Evolutionary conservation across 805 yeast species (phyloP).

Genomic region (Candida railenensis): DNA sequence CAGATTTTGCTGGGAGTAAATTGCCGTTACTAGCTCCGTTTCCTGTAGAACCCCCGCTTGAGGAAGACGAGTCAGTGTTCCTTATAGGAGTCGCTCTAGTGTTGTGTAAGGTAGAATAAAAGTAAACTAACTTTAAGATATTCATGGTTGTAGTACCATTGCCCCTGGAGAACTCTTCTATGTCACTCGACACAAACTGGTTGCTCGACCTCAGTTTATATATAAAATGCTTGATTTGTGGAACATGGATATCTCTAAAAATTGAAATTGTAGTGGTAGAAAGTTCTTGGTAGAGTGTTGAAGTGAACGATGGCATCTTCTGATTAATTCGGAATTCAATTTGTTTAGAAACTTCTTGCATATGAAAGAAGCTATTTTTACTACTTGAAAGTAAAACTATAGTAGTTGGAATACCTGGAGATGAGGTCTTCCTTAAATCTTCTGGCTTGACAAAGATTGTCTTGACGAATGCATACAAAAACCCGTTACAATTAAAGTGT

Average conservation of each 20-base stretch:
- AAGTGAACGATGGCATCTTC: slow-evolving; percentile 16
- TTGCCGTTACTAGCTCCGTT: not conserved
- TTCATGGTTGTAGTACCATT: slow-evolving; percentile 18
- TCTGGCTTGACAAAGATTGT: slow-evolving; percentile 10
- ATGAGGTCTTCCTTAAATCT: slow-evolving; percentile 1
- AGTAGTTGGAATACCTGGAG: slow-evolving; percentile 24
- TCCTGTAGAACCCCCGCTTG: not conserved
- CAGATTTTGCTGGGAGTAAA: slow-evolving; percentile 9
- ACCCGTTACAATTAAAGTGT: slow-evolving; percentile 84
- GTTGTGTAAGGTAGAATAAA: slow-evolving; percentile 28
- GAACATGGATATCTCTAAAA: slow-evolving; percentile 20
- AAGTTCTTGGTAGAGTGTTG: slow-evolving; percentile 24
- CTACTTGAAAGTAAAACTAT: slow-evolving; percentile 62
- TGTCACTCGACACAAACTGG: slow-evolving; percentile 57
- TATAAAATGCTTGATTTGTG: slow-evolving; percentile 70
- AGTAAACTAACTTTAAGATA: slow-evolving; percentile 36
- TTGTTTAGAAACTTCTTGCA: slow-evolving; percentile 58
- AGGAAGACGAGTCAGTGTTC: not conserved
- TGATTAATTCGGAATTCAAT: slow-evolving; percentile 39
- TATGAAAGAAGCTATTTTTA: slow-evolving; percentile 74
- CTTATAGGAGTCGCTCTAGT: slow-evolving; percentile 20
- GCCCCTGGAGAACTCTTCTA: slow-evolving; percentile 17
- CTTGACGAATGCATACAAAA: slow-evolving; percentile 76
- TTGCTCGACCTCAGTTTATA: slow-evolving; percentile 69
- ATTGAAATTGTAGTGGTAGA: slow-evolving; percentile 16